These are phyloP conservation scores for Colletotrichum cordylinicola DNA, from an alignment of 2,329 filamentous ascomycete genomes.

Conservation along the genomic window DNA sequence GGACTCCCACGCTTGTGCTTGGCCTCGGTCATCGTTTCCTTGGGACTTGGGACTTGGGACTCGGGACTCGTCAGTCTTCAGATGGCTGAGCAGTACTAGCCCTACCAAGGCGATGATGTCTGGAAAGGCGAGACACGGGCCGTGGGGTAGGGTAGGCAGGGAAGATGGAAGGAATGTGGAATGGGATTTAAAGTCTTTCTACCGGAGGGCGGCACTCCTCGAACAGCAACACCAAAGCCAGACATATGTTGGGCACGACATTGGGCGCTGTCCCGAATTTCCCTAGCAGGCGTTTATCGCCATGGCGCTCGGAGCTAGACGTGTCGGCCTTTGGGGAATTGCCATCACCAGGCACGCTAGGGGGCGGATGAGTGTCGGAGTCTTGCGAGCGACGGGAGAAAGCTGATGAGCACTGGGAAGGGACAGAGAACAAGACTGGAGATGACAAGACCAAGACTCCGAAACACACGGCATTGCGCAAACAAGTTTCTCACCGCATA, in stretches of 20 bases:
- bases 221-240: neutral
- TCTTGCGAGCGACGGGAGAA: neutral
- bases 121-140: neutral
- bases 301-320: neutral
- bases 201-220: neutral
- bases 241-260: neutral
- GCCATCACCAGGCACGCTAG: conserved; percentile 16
- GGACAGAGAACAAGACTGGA: neutral
- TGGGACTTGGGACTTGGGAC: neutral
- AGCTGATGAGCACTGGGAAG: neutral
- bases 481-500: neutral
- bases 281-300: neutral
- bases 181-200: neutral
- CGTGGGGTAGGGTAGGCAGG: neutral
- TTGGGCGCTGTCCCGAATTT: neutral
- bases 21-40: neutral
- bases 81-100: neutral
- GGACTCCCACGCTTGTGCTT: neutral
- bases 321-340: neutral
- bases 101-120: neutral
- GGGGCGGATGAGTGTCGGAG: neutral
- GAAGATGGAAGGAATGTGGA: neutral
- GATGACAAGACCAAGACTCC: neutral
- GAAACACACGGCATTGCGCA: neutral
- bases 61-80: neutral